Base-by-base conservation (phyloP, 2,329 filamentous ascomycete species). In the Leptographium radiaticola region DNA sequence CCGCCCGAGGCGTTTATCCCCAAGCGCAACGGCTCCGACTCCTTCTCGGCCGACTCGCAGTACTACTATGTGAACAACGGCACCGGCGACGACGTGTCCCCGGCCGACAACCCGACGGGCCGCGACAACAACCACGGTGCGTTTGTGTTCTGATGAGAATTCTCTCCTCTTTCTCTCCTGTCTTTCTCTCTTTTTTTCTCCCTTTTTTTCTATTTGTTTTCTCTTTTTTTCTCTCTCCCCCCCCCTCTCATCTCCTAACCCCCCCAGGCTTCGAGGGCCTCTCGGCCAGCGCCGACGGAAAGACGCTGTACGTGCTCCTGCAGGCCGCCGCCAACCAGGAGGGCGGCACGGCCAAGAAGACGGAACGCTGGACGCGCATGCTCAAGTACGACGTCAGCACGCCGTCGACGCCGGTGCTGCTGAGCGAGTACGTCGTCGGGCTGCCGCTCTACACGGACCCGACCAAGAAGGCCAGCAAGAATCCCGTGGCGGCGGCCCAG, bases 1-100 rank as follows among this genome's bases (percentile, higher is more conserved):
- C 83, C 84, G 0, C 83, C 83, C 0, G 70, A 77, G 51, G 83
- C 84, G 1, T 72, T 81, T 57, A 72, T 87, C 34, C 84, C 84
- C 0, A 68, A 75, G 30, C 76, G 84, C 38, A 85, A 87, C 56
- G 75, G 74, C 43, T 74, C 67, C 12, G 69, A 61, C 25, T 64
- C 77, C 59, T 88, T 87, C 71, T 79, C 75, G 51, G 77, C 84
- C 12, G 73, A 81, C 59, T 81, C 76, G 13, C 77, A 84, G 0
- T 81, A 83, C 4, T 69, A 77, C 49, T 86, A 84, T 62, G 65
- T 80, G 52, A 70, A 71, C 0, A 64, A 71, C 15, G 62, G 72
- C 16, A 63, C 67, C 11, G 72, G 79, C 2, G 66, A 65, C 3
- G 84, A 84, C 0, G 71, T 68, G 15, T 71, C 84, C 58, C 79